Evolutionary conservation across 164 flowering plant genomes (phyloP).

Genomic region (Dillenia suffruticosa): DNA sequence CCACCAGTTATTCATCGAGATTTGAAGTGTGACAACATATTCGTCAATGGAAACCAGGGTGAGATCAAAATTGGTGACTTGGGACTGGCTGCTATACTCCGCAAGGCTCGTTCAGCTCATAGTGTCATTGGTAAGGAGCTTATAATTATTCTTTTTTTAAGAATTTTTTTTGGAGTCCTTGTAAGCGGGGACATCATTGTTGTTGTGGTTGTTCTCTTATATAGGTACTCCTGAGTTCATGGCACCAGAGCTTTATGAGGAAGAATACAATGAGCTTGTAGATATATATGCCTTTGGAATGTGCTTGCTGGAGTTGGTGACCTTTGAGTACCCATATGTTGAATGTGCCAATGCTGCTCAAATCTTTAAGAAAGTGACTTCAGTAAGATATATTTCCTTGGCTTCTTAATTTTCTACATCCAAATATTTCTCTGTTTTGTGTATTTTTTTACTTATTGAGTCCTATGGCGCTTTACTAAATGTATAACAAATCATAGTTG

Average conservation of each 20-base stretch:
- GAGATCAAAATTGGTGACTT: constrained; percentile 94
- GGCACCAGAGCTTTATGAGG: constrained; percentile 99
- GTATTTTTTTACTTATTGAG: too few species aligned
- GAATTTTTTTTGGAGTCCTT: constrained; percentile 3
- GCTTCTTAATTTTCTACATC: too few species aligned
- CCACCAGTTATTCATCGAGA: constrained; percentile 95
- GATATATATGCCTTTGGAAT: constrained; percentile 97
- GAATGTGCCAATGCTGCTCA: constrained; percentile 97
- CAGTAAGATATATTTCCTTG: constrained; percentile 42
- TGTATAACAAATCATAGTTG: too few species aligned
- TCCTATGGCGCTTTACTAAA: too few species aligned
- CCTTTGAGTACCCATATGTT: constrained; percentile 90
- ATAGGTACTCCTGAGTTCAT: constrained; percentile 95
- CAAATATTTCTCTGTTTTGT: too few species aligned
- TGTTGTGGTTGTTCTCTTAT: constrained; percentile 3
- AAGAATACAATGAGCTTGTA: constrained; percentile 96
- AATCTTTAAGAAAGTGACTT: constrained; percentile 88
- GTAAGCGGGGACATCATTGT: not conserved
- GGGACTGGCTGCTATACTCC: constrained; percentile 84
- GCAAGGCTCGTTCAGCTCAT: constrained; percentile 75
- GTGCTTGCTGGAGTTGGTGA: constrained; percentile 93
- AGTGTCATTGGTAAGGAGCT: constrained; percentile 75
- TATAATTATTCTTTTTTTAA: not conserved
- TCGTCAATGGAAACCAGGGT: constrained; percentile 95
- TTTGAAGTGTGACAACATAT: constrained; percentile 89